A percentile compares a stretch with the other conserved stretches of the same genome.
phyloP scores from a whole-genome alignment of 2,329 filamentous ascomycete genomes.

The Ophiostoma sp. region DNA sequence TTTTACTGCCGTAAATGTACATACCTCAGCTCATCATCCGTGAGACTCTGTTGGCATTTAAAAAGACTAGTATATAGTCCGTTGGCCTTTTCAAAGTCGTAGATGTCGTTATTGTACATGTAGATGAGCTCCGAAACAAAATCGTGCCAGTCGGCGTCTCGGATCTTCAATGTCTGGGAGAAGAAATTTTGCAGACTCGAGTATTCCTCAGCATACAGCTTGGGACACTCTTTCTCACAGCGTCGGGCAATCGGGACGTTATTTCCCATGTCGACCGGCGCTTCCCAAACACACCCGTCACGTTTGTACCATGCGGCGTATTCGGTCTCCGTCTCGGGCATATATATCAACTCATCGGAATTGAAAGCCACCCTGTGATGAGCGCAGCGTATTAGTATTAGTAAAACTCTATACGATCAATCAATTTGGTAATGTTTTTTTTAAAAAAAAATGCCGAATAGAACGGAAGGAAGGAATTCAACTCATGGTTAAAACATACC shows the following conservation, averaged over 20 bases:
- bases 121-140: background rate
- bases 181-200: conserved; percentile 16
- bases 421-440: no score
- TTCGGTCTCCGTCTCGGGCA: background rate
- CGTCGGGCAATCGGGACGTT: background rate
- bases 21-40: background rate
- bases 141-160: conserved; percentile 1
- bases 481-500: no score
- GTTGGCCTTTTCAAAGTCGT: background rate
- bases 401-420: background rate
- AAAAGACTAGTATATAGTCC: background rate
- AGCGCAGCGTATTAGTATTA: conserved; percentile 32
- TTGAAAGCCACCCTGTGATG: background rate
- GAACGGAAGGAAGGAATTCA: background rate
- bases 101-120: background rate
- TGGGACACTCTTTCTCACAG: background rate
- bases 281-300: conserved; percentile 11
- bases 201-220: background rate
- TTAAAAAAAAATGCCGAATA: no score
- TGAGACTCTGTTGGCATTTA: background rate
- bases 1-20: background rate
- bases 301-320: background rate
- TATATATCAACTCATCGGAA: background rate
- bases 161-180: background rate
- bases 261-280: background rate